Conservation (phyloP, 2,329 filamentous ascomycete genomes). For the Cadophora sp. region DNA sequence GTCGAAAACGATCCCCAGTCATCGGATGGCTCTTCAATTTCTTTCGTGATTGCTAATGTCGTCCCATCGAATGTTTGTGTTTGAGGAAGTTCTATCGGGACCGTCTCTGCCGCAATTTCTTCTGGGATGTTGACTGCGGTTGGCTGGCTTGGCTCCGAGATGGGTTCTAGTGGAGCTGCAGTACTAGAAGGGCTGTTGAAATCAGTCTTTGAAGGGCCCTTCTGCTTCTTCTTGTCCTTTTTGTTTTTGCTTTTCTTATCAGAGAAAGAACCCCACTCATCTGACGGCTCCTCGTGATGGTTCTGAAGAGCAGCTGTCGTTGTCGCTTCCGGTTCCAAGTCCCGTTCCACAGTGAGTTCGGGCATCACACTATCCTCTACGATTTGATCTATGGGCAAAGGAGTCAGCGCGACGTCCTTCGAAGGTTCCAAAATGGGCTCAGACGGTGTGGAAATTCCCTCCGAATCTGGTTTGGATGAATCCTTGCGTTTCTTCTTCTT, state of each 20-base stretch:
- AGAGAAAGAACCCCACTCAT: constrained; percentile 28
- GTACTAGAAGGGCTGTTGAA: constrained; percentile 19
- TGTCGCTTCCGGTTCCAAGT: neutral
- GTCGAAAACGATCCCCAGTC: constrained; percentile 10
- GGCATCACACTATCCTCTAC: constrained; percentile 7
- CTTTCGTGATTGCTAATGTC: neutral
- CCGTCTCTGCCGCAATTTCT: neutral
- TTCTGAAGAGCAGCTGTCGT: constrained; percentile 3
- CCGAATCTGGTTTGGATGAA: constrained; percentile 29
- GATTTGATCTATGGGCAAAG: constrained; percentile 23
- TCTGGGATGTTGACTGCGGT: neutral
- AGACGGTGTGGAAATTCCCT: constrained; percentile 18
- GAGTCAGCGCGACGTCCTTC: constrained; percentile 22
- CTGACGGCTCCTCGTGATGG: constrained; percentile 21
- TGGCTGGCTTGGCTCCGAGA: constrained; percentile 10
- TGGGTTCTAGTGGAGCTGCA: constrained; percentile 22
- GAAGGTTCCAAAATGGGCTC: constrained; percentile 22
- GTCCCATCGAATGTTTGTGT: neutral
- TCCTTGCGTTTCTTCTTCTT: constrained; percentile 37
- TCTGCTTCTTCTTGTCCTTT: constrained; percentile 25
- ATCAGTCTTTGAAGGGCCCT: constrained; percentile 19
- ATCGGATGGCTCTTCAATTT: constrained; percentile 22
- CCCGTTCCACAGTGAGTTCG: neutral
- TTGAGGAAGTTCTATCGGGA: neutral
- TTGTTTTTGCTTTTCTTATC: constrained; percentile 30